Evolutionary conservation across 2,329 filamentous ascomycete genomes (phyloP).

Genomic region (Penicillium sp.): DNA sequence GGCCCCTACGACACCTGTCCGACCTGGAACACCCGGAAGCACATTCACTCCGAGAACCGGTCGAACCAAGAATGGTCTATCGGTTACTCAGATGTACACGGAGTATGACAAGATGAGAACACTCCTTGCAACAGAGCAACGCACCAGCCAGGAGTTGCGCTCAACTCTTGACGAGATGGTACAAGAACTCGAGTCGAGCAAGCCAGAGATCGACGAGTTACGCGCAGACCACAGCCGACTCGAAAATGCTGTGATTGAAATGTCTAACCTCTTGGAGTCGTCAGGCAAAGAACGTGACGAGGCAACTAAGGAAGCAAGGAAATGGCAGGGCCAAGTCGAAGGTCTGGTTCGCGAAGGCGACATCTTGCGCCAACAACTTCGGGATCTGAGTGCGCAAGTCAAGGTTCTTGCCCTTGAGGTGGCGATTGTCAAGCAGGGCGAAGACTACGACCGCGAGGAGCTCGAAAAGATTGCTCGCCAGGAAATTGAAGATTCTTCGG

Average conservation of each 20-base stretch:
- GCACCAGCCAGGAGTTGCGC: constrained; percentile 71
- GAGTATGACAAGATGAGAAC: constrained; percentile 65
- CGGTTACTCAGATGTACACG: constrained; percentile 63
- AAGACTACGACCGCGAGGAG: constrained; percentile 71
- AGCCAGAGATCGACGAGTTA: constrained; percentile 84
- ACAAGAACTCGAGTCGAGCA: constrained; percentile 77
- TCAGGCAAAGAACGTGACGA: constrained; percentile 77
- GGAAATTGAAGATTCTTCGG: constrained; percentile 69
- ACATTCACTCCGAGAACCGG: constrained; percentile 56
- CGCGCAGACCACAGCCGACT: constrained; percentile 78
- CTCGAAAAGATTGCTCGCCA: constrained; percentile 76
- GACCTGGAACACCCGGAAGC: constrained; percentile 50
- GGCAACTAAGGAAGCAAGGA: constrained; percentile 75
- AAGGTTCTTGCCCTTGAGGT: constrained; percentile 88
- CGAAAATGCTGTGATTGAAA: constrained; percentile 76
- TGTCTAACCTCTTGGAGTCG: constrained; percentile 79
- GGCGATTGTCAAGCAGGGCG: constrained; percentile 73
- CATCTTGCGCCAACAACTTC: constrained; percentile 80
- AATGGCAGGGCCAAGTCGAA: constrained; percentile 71
- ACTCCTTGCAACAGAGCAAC: constrained; percentile 71
- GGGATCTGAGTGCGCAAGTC: constrained; percentile 85
- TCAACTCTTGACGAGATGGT: constrained; percentile 84
- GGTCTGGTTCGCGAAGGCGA: constrained; percentile 65
- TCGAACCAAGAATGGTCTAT: constrained; percentile 55
- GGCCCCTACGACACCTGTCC: constrained; percentile 49